A percentile compares a stretch with the other conserved stretches of the same genome.
Evolutionary conservation across 78 protist genomes (phyloP).

Genomic region (Cavenderia fasciculata): DNA sequence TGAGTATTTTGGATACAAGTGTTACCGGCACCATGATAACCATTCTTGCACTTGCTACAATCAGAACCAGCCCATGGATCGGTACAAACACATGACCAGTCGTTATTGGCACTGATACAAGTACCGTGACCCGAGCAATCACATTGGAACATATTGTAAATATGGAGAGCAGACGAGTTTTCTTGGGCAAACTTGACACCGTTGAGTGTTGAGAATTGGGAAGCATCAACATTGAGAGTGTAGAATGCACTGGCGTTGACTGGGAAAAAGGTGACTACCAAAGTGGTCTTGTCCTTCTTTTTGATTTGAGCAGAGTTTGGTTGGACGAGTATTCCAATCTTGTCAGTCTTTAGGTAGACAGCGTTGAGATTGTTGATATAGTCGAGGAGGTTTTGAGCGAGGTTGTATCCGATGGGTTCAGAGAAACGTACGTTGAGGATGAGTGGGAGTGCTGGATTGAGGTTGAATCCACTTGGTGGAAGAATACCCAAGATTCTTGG

Average conservation of each 20-base stretch:
- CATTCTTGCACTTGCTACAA: constrained; percentile 47
- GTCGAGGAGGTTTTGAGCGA: not conserved
- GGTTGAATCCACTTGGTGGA: not conserved
- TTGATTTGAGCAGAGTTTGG: not conserved
- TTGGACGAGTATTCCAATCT: not conserved
- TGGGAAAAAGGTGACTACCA: not conserved
- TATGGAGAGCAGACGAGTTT: not conserved
- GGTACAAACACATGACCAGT: not conserved
- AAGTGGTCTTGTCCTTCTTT: not conserved
- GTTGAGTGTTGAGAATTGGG: not conserved
- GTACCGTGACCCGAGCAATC: constrained; percentile 43
- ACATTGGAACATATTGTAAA: constrained; percentile 16
- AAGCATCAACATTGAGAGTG: not conserved
- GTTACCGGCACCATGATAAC: constrained; percentile 61
- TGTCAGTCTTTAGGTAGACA: not conserved
- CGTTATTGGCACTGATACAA: not conserved
- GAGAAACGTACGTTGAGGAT: constrained; percentile 11
- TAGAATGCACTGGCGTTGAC: not conserved
- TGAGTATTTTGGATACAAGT: constrained; percentile 10
- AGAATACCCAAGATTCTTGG: constrained; percentile 8
- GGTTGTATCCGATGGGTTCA: not conserved
- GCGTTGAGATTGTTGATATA: not conserved
- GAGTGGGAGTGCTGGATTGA: not conserved
- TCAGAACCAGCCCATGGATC: constrained; percentile 75
- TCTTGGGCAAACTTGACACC: not conserved